Base-by-base conservation (phyloP, 768 basidiomycete genomes). In the Flagelloscypha sp. region DNA sequence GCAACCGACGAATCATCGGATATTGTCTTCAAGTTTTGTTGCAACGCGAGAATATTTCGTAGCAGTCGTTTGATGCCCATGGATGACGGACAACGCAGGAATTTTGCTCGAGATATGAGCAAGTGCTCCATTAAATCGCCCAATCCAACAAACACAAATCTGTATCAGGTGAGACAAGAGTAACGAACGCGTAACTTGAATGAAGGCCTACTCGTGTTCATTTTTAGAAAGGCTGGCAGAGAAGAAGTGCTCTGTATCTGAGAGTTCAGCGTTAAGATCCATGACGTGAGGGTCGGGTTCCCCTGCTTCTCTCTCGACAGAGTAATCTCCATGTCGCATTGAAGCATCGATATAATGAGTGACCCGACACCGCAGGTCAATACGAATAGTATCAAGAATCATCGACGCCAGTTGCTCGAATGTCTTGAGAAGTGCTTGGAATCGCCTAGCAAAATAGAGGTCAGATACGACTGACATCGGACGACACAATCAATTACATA, bases 241-340 rank as follows among this genome's bases (percentile, higher is more conserved):
- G 6, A 79, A 66, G 38, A 74, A 68, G 38, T 84, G 86, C 41
- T 93, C 84, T 46, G 76, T 80, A 46, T 77, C 68, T 13, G 77
- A 73, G 3, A 98, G 61, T 44, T 92, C 84, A 7, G 65, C 65
- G 47, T 92, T 95, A 33, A 97, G 66, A 53, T 94, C 89, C 20
- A 84, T 66, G 33, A 95, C 70, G 50, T 89, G 79, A 7, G 87
- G 77, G 54, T 98, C 94, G 1, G 92, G 94, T 49, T 94, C 92
- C n/a, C 74, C 69, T 4, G 82, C 80, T 55, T 93, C 92, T 42
- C 77, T 74, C 18, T 85, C 81, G 17, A 88, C 67, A 31, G 70
- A 66, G 53, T 94, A 94, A 42, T 86, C 83, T 23, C 90, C 89
- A 46, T 83, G 74, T 43, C 75, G 72, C 57, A 93, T 74, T 2